Percentiles rank a stretch among this genome's conserved stretches.
phyloP scores from a whole-genome alignment of 1,284 basidiomycete genomes.

The Rhodotorula sp. region DNA sequence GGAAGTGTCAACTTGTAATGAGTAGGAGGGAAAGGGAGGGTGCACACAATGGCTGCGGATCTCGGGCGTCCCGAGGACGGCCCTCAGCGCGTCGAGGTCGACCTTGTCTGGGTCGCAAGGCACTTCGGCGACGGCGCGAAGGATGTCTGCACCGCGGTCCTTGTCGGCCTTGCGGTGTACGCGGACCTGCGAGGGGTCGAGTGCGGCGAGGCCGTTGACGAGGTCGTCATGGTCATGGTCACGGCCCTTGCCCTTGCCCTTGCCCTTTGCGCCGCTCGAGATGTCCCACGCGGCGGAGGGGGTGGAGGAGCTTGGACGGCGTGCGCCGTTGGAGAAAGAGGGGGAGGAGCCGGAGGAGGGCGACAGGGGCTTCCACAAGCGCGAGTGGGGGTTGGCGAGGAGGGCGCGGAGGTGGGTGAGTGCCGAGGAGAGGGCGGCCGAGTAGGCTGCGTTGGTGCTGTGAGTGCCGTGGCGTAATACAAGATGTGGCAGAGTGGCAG shows the following conservation, averaged over 20 bases:
- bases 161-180: constrained; percentile 53
- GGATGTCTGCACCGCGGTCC: constrained; percentile 65
- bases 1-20: neutral
- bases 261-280: neutral
- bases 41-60: neutral
- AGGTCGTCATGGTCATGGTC: neutral
- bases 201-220: constrained; percentile 45
- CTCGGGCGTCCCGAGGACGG: constrained; percentile 66
- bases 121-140: constrained; percentile 78
- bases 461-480: too few relatives aligned
- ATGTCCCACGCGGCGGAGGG: neutral
- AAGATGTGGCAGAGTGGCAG: neutral
- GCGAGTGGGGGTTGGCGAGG: constrained; percentile 50
- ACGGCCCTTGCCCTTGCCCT: neutral
- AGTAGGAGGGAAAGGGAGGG: neutral
- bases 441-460: constrained; percentile 40
- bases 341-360: constrained; percentile 45
- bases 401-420: constrained; percentile 43
- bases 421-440: constrained; percentile 26
- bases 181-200: constrained; percentile 51
- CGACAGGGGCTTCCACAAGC: constrained; percentile 53
- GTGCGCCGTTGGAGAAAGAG: constrained; percentile 20
- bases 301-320: neutral
- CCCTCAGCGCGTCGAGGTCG: constrained; percentile 73
- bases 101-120: constrained; percentile 58